Percentiles rank a stretch among this genome's conserved stretches.
Evolutionary conservation across 1,284 basidiomycete species (phyloP).

Genomic region (Cryptococcus sp.): DNA sequence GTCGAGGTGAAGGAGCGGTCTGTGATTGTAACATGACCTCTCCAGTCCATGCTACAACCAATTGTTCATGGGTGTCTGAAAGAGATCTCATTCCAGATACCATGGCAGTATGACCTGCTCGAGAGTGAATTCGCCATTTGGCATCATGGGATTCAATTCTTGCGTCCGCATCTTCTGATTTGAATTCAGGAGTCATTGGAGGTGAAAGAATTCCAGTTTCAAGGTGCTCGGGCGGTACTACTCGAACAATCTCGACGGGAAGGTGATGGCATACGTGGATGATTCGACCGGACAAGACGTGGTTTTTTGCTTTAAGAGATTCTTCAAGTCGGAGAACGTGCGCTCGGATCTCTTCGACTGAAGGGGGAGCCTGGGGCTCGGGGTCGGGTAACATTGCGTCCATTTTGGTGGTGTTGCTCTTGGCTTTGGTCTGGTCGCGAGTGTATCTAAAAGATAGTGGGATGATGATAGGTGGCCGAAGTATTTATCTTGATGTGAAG

Average conservation of each 20-base stretch:
- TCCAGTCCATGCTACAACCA: constrained; percentile 91
- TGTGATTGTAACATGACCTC: constrained; percentile 58
- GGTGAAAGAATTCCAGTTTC: constrained; percentile 30
- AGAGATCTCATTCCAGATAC: constrained; percentile 87
- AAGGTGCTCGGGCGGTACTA: constrained; percentile 26
- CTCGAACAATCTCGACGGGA: constrained; percentile 45
- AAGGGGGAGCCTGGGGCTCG: constrained; percentile 34
- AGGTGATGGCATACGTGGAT: constrained; percentile 66
- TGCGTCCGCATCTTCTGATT: constrained; percentile 37
- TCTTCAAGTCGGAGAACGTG: constrained; percentile 59
- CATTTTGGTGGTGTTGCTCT: constrained; percentile 23
- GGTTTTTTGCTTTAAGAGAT: constrained; percentile 62
- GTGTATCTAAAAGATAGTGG: not conserved
- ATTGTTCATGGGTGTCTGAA: constrained; percentile 74
- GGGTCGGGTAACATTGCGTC: constrained; percentile 48
- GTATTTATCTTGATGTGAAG: too few relatives aligned
- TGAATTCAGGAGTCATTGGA: constrained; percentile 46
- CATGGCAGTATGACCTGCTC: constrained; percentile 93
- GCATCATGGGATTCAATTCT: constrained; percentile 33
- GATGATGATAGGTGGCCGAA: not conserved
- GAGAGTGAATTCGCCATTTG: constrained; percentile 70
- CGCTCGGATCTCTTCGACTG: constrained; percentile 46
- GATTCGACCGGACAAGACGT: constrained; percentile 73
- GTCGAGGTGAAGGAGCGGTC: constrained; percentile 15
- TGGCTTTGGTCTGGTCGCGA: not conserved